Percentiles rank a stretch among this genome's conserved stretches.
Evolutionary conservation across 495 filamentous ascomycete species (phyloP).

Genomic region (Penicillium steckii): DNA sequence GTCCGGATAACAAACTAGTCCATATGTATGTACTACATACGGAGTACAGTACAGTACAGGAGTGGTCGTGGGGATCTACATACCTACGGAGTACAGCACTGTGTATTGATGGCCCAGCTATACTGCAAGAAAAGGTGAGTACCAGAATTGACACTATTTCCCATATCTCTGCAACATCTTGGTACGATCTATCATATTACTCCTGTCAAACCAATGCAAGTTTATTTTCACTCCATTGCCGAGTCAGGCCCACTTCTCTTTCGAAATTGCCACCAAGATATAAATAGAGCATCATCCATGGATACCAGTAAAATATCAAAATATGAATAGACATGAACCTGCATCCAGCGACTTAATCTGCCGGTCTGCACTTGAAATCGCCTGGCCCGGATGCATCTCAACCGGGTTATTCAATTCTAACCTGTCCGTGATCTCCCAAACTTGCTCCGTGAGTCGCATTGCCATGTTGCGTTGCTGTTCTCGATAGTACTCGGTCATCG

Average conservation of each 20-base stretch:
- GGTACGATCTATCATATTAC: background rate
- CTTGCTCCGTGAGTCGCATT: slow-evolving; percentile 23
- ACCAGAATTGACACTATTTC: no score
- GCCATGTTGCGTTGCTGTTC: slow-evolving; percentile 28
- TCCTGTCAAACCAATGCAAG: background rate
- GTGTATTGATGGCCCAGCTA: no score
- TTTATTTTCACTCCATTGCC: slow-evolving; percentile 1
- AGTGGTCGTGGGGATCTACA: background rate
- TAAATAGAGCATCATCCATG: no score
- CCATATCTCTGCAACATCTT: no score
- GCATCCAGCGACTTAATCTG: slow-evolving; percentile 18
- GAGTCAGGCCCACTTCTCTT: background rate
- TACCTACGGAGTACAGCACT: no score
- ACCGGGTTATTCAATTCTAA: background rate
- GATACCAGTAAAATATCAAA: no score
- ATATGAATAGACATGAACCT: slow-evolving; percentile 25
- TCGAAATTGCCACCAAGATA: slow-evolving; percentile 1
- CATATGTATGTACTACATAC: no score
- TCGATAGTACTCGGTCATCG: slow-evolving; percentile 31
- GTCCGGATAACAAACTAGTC: background rate
- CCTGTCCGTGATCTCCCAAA: slow-evolving; percentile 24
- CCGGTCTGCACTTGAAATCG: slow-evolving; percentile 10
- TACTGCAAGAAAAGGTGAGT: no score
- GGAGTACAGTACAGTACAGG: background rate
- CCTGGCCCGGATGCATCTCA: background rate